Base-by-base conservation (phyloP, 352 stramenopile genomes). In the Plasmopara muralis region DNA sequence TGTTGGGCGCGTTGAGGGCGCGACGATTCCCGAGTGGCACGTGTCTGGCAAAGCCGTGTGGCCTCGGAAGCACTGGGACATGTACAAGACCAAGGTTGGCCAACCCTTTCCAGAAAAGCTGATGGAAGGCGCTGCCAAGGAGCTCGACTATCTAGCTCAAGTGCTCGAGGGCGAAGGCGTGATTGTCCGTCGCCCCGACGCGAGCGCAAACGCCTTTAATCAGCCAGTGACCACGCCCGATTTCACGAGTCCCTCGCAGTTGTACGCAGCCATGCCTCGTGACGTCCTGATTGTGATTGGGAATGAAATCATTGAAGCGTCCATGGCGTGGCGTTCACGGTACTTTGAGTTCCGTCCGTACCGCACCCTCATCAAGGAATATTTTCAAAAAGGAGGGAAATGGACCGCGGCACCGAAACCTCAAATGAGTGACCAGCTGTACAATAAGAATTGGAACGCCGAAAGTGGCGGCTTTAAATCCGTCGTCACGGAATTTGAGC, bases 1-100 rank as follows among this genome's bases (percentile, higher is more conserved):
- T 42, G 85, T 96, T n/a, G 86, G 85, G 3, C 69, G 81, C 13
- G 75, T 96, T 20, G 83, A 95, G 14, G 85, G 85, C 51, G 80
- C 86, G 16, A 96, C 86, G 33, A 94, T 96, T 60, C 86, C 85
- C n/a, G 86, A 96, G 53, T 95, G 85, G 86, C 83, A 96, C 60
- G 83, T 95, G 20, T 57, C 86, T 0, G 86, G 86, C 58, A 95
- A 95, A 64, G 86, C 86, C 12, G 84, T 95, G 57, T 95, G 86
- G 86, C 86, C 86, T 6, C 66, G 53, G 45, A 92, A 92, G 50
- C 87, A 85, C 62, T 96, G 86, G 86, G 74, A 93, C 46, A 94
- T 96, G 84, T 95, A 92, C 74, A 89, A 95, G 67, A 88, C 64
- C 43, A 64, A 92, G 52, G 76, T 69, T 47, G 86, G 86, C 9